A percentile compares a stretch with the other conserved stretches of the same genome.
These are phyloP conservation scores for Xerocomellus amylosporus DNA, from an alignment of 768 basidiomycete species.

Conservation along the genomic window DNA sequence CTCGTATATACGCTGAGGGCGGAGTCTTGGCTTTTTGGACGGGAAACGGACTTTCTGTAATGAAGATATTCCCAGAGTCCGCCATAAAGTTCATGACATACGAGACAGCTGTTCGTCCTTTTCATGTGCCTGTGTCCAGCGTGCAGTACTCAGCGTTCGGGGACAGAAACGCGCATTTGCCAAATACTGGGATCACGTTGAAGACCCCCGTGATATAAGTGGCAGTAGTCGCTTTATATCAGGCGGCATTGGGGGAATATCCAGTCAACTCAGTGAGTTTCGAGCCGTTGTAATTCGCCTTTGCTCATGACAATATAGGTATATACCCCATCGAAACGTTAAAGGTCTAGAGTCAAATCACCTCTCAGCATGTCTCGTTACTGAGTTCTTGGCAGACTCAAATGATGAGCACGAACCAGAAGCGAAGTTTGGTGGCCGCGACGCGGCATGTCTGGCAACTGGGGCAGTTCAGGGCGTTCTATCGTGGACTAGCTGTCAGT, in stretches of 20 bases:
- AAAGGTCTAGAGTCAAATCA: constrained; percentile 51
- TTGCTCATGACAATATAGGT: constrained; percentile 44
- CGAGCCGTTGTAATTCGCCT: constrained; percentile 3
- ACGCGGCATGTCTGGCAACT: constrained; percentile 72
- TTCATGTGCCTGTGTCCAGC: constrained; percentile 12
- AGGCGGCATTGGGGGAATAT: constrained; percentile 94
- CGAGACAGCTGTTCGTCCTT: constrained; percentile 76
- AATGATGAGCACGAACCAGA: constrained; percentile 87
- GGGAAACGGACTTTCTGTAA: constrained; percentile 91
- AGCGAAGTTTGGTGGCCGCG: constrained; percentile 58
- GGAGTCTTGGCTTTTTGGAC: constrained; percentile 95
- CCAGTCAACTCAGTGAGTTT: constrained; percentile 81
- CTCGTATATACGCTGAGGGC: constrained; percentile 84
- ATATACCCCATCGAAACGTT: constrained; percentile 97
- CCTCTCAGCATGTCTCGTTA: neutral
- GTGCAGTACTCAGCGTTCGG: constrained; percentile 17
- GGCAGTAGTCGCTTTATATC: constrained; percentile 91
- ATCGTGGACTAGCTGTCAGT: constrained; percentile 85
- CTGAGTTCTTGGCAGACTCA: constrained; percentile 56
- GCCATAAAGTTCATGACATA: constrained; percentile 98
- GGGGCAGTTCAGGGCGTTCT: constrained; percentile 82
- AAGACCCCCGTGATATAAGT: constrained; percentile 85
- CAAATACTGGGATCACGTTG: constrained; percentile 84
- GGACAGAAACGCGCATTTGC: constrained; percentile 92
- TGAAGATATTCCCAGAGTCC: constrained; percentile 96